Evolutionary conservation across 352 stramenopile species (phyloP), one percentile per base, ranked within the genome.

Genomic region (Phytopythium cucurbitacearum): DNA sequence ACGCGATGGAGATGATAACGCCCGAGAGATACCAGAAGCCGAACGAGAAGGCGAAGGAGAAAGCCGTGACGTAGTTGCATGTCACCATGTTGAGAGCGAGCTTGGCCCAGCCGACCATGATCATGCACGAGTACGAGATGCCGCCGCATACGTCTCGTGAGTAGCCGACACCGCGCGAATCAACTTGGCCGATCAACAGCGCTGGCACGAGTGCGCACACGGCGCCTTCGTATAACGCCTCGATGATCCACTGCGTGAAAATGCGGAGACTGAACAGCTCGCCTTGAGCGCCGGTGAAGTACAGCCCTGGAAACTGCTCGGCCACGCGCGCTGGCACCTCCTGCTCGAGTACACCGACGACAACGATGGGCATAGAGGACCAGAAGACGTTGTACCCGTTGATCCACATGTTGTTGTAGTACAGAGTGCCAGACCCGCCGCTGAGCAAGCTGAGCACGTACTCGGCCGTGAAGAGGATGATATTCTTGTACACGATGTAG

Each of bases 401-500:
- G 57, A 95, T 84, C 85, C 85, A 95, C 75, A 93, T 91, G 60
- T 95, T 92, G 67, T 91, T 95, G 65, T 71, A 91, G 66, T 84
- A 95, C 12, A 95, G 67, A 43, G 82, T 95, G 7, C 85, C 85
- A 0, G 76, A 91, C 8, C 80, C 85, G 0, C 76, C 81, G 35
- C 78, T 85, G 11, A 85, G 63, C 12, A 90, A 85, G 40, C 94
- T 91, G 36, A 99, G 85, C 35, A 98, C 80, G 46, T 92, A 95
- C 34, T 73, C 71, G 15, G 77, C 73, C 33, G 77, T 78, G 66
- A 91, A 95, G 32, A 92, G 67, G 40, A 95, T 80, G 58, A 98
- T 94, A 76, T 99, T 99, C 76, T 99, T 99, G 90, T 99, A 99
- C 53, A 99, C 98, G 40, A 98, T 96, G 65, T 98, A 99, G 5